phyloP scores from a whole-genome alignment of 331 rosid genomes.

The Saraca asoca region DNA sequence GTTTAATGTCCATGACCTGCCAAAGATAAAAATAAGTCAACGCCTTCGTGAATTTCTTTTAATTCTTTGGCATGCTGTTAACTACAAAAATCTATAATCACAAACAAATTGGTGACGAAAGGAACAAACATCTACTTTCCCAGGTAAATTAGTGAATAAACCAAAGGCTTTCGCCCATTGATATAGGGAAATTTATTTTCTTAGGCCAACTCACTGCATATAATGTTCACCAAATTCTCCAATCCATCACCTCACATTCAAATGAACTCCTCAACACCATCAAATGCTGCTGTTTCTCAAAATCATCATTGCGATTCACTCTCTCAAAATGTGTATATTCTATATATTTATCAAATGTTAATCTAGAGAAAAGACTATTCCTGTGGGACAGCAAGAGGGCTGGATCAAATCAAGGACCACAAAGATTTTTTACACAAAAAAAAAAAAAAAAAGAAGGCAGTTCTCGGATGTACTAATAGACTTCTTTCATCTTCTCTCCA shows the following conservation, averaged over 20 bases:
- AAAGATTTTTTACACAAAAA: not conserved
- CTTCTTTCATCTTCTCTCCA: not conserved
- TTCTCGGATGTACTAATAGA: no score
- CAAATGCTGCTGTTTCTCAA: not conserved
- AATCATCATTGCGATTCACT: slow-evolving; percentile 2
- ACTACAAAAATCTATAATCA: not conserved
- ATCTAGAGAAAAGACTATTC: no score
- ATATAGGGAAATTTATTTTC: not conserved
- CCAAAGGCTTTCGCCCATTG: not conserved
- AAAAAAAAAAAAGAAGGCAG: not conserved
- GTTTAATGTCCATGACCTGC: slow-evolving; percentile 87
- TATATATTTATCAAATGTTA: no score
- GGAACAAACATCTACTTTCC: no score
- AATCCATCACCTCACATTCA: not conserved
- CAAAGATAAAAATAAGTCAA: slow-evolving; percentile 1
- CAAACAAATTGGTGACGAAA: not conserved
- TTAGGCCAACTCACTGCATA: not conserved
- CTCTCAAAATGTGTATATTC: no score
- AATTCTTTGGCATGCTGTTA: slow-evolving; percentile 7
- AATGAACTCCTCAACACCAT: slow-evolving; percentile 5
- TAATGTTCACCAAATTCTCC: not conserved
- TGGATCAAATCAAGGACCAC: not conserved
- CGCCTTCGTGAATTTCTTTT: not conserved
- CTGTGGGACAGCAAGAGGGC: no score
- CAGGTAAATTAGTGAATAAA: not conserved